These are phyloP conservation scores for Bacidia rubella DNA, from an alignment of 495 filamentous ascomycete species.

Conservation along the genomic window DNA sequence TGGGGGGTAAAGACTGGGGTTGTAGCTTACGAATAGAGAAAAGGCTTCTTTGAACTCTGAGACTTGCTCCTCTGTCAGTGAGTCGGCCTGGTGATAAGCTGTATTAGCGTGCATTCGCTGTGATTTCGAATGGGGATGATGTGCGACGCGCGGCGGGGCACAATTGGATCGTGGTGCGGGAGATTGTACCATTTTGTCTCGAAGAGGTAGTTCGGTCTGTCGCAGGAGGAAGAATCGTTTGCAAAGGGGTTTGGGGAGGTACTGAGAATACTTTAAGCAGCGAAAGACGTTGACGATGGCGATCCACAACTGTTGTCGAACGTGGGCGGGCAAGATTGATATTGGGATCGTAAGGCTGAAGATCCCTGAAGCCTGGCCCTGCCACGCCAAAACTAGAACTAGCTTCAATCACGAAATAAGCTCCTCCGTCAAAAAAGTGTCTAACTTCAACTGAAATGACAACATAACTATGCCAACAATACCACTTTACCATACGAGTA, in stretches of 20 bases:
- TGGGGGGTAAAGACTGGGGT: background rate
- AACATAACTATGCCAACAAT: background rate
- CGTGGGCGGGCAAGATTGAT: background rate
- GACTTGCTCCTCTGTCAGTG: slow-evolving; percentile 97
- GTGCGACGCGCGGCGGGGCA: background rate
- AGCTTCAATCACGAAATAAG: background rate
- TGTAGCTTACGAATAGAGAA: slow-evolving; percentile 87
- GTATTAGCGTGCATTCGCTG: slow-evolving; percentile 5
- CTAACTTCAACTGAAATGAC: background rate
- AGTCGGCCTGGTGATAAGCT: slow-evolving; percentile 52
- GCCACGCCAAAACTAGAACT: background rate
- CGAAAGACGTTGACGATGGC: background rate
- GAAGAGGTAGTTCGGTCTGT: background rate
- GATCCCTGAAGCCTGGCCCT: background rate
- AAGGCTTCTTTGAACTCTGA: slow-evolving; percentile 99
- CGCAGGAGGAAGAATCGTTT: background rate
- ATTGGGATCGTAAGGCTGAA: background rate
- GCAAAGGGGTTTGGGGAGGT: too few relatives aligned
- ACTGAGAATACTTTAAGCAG: too few relatives aligned
- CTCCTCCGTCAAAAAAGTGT: slow-evolving; percentile 2
- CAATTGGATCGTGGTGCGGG: background rate
- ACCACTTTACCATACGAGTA: too few relatives aligned
- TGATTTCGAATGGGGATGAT: background rate
- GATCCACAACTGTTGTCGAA: background rate
- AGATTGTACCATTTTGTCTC: background rate